Evolutionary conservation across 129 eudicot species (phyloP), one percentile per base, ranked within the genome.

Genomic region (Artemisia annua): DNA sequence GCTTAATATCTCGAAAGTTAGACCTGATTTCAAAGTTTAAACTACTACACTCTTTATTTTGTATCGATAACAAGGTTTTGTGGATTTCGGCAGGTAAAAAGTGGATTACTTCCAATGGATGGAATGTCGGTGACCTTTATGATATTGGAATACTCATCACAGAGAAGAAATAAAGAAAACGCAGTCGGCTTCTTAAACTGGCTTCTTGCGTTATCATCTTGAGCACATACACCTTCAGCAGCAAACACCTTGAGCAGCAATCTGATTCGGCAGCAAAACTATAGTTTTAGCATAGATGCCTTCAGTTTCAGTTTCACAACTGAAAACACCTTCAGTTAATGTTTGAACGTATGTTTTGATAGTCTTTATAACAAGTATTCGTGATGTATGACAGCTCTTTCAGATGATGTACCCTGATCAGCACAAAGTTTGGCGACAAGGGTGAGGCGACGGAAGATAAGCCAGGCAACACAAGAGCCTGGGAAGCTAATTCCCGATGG

Each of bases 101-200:
- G 50, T 92, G 97, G 96, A 89, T 92, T 6, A 30, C 35, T 0
- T 79, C 76, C 4, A 90, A 91, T 1, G 60, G 53, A 75, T 91
- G 97, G 97, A 91, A 20, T 48, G 97, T 91, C 3, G 97, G 94
- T 19, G 97, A 91, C 24, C 85, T 91, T 28, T 91, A 85, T 86
- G 86, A 70, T 89, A 62, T 80, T 70, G 48, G 96, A 92, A 62
- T 92, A 88, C 76, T 88, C 87, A 7, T 49, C 78, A 11, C 85
- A 87, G 57, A 87, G 87, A 81, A 61, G 67, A 43, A 83, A 78
- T 7, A 81, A 81, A 35, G 79, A 89, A 75, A 83, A 87, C 9
- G 5, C 26, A 51, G 80, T 68, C 58, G 88, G 97, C 35, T 83
- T 91, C 70, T 85, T 85, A 53, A 59, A 60, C 4, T 92, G 97